Conservation (phyloP, 2,329 filamentous ascomycete genomes). For the Ustilaginoidea virens region DNA sequence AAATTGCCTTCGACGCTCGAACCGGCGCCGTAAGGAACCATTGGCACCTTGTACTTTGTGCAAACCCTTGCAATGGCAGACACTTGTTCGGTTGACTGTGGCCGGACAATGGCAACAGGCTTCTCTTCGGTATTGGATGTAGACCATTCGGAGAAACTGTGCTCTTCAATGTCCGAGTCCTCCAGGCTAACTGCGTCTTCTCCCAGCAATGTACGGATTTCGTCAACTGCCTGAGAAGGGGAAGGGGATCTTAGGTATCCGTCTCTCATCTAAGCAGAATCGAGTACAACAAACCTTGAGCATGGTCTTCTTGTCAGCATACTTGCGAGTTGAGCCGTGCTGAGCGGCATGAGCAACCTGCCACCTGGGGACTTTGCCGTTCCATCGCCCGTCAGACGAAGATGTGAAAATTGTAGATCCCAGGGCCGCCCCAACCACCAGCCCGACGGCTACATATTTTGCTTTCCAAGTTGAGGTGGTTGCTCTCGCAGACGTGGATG, state of each 20-base stretch:
- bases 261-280: not conserved
- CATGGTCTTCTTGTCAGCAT: slow-evolving; percentile 11
- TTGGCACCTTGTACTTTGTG: slow-evolving; percentile 46
- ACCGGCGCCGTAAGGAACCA: slow-evolving; percentile 63
- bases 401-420: not conserved
- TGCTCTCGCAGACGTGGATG: too few species aligned
- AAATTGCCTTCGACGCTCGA: slow-evolving; percentile 59
- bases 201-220: slow-evolving; percentile 19
- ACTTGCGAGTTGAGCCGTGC: slow-evolving; percentile 2
- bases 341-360: not conserved
- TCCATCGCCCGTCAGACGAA: not conserved
- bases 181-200: slow-evolving; percentile 48
- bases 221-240: slow-evolving; percentile 6
- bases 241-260: not conserved
- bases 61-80: slow-evolving; percentile 47
- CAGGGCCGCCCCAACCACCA: not conserved
- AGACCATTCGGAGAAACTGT: slow-evolving; percentile 59
- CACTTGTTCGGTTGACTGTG: slow-evolving; percentile 48
- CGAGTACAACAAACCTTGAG: slow-evolving; percentile 6
- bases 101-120: slow-evolving; percentile 50
- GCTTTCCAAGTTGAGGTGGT: too few species aligned
- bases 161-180: slow-evolving; percentile 43
- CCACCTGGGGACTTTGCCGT: too few species aligned
- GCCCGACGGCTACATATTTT: too few species aligned
- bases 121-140: slow-evolving; percentile 48